phyloP scores from a whole-genome alignment of 345 rosid species.

The Gossypium turneri region DNA sequence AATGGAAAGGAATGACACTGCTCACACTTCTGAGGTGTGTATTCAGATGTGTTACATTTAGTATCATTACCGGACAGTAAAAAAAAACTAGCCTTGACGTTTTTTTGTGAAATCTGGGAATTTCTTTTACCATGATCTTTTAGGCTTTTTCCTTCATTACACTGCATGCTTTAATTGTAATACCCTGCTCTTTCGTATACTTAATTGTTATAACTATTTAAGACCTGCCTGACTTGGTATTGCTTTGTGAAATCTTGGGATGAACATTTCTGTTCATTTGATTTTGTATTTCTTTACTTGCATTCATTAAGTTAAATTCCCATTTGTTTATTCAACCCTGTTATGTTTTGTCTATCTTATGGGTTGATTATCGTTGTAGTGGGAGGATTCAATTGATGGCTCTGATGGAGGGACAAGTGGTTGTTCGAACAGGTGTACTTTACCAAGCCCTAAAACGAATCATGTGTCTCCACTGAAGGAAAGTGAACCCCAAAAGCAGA shows the following conservation, averaged over 20 bases:
- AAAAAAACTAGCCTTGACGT: not conserved
- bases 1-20: conserved; percentile 53
- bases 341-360: not conserved
- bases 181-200: not conserved
- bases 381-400: conserved; percentile 45
- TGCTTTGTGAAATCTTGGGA: not conserved
- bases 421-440: not conserved
- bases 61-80: not conserved
- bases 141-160: not conserved
- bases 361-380: conserved; percentile 23
- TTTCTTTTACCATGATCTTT: not conserved
- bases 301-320: not conserved
- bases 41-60: not conserved
- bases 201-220: not conserved
- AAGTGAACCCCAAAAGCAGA: conserved; percentile 9
- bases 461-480: conserved; percentile 30
- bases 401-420: not conserved
- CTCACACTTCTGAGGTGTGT: conserved; percentile 46
- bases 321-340: not conserved
- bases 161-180: not conserved
- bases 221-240: not conserved
- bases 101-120: not conserved
- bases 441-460: conserved; percentile 25
- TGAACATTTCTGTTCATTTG: not conserved
- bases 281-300: not conserved